Conservation (phyloP, 768 basidiomycete species). For the Pisolithus albus region DNA sequence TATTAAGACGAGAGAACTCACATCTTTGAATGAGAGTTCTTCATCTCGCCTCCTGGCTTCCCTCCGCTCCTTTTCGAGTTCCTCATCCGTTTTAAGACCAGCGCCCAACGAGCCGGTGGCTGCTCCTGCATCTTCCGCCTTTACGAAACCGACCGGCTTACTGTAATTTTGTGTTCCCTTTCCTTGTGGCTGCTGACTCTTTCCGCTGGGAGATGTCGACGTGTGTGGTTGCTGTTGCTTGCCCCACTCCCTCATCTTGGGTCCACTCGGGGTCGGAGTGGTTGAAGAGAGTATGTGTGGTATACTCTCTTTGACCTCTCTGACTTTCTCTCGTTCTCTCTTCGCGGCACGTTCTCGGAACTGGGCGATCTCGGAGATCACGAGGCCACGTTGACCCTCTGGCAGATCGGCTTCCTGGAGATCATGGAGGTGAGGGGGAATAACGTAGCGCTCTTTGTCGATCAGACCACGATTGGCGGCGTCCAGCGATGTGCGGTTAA, state of each 20-base stretch:
- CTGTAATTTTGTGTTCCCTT: slow-evolving; percentile 70
- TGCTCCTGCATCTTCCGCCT: slow-evolving; percentile 46
- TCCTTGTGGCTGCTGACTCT: slow-evolving; percentile 47
- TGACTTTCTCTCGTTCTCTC: slow-evolving; percentile 80
- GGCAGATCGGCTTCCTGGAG: slow-evolving; percentile 95
- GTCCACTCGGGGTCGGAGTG: slow-evolving; percentile 54
- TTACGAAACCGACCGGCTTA: slow-evolving; percentile 81
- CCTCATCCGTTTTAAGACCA: slow-evolving; percentile 73
- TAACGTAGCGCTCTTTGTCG: slow-evolving; percentile 82
- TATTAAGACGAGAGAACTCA: slow-evolving; percentile 36
- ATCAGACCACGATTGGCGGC: slow-evolving; percentile 67
- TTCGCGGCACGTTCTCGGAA: slow-evolving; percentile 94
- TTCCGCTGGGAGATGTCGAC: slow-evolving; percentile 29
- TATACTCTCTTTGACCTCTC: slow-evolving; percentile 61
- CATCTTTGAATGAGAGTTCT: slow-evolving; percentile 81
- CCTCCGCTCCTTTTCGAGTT: slow-evolving; percentile 76
- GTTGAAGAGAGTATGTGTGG: slow-evolving; percentile 32
- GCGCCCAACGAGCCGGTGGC: slow-evolving; percentile 29
- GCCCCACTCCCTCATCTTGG: slow-evolving; percentile 77
- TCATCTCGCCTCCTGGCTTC: slow-evolving; percentile 71
- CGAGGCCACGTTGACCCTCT: slow-evolving; percentile 84
- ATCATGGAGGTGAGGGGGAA: slow-evolving; percentile 95
- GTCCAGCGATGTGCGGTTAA: slow-evolving; percentile 66
- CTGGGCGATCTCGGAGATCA: slow-evolving; percentile 93
- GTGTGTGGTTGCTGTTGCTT: slow-evolving; percentile 37